These are phyloP conservation scores for Elongisporangium prolatum DNA, from an alignment of 352 stramenopile species.

Conservation along the genomic window DNA sequence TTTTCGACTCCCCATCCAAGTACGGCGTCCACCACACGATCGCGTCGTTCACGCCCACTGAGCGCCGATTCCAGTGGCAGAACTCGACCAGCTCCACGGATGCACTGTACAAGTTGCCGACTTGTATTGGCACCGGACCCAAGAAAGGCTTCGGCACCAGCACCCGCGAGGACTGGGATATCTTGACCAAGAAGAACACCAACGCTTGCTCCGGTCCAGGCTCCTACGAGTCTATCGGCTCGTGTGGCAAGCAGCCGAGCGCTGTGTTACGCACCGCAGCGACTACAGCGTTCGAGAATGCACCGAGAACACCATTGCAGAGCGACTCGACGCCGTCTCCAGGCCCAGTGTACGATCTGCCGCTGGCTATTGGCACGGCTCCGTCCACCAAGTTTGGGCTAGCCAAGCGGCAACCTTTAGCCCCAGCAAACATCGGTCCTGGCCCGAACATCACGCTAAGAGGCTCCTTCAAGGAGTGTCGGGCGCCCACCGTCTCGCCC, in stretches of 20 bases:
- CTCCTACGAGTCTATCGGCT: conserved; percentile 53
- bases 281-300: conserved; percentile 65
- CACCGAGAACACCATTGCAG: conserved; percentile 29
- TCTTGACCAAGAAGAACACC: conserved; percentile 35
- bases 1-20: conserved; percentile 79
- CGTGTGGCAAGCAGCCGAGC: conserved; percentile 55
- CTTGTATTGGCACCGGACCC: conserved; percentile 38
- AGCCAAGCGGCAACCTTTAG: conserved; percentile 44
- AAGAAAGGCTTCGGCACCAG: conserved; percentile 80
- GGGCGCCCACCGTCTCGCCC: conserved; percentile 36
- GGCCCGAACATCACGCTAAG: conserved; percentile 65
- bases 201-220: conserved; percentile 64
- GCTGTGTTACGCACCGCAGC: conserved; percentile 43
- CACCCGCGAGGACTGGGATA: conserved; percentile 79
- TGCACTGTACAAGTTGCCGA: conserved; percentile 67
- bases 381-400: conserved; percentile 59
- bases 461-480: conserved; percentile 37
- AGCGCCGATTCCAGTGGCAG: conserved; percentile 76
- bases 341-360: conserved; percentile 73
- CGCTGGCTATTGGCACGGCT: conserved; percentile 33
- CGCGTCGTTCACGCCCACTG: conserved; percentile 59
- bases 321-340: conserved; percentile 62
- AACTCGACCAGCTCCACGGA: conserved; percentile 42
- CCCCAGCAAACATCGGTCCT: conserved; percentile 45
- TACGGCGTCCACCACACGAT: conserved; percentile 60